Conservation (phyloP, 352 stramenopile species). For the Phytopythium helicoides region DNA sequence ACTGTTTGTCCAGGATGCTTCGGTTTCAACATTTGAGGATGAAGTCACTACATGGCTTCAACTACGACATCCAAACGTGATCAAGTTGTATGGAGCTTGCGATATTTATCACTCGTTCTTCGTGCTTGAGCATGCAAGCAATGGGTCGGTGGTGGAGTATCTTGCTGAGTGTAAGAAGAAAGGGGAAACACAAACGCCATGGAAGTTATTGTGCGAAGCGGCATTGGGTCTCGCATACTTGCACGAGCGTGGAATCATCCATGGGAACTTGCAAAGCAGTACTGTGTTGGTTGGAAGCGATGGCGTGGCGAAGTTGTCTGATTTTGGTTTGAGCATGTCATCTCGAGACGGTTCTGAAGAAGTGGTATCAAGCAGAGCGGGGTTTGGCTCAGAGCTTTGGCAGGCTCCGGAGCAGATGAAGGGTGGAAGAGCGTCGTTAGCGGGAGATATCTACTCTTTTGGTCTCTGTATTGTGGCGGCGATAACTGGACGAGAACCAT, state of each 20-base stretch:
- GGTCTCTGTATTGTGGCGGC: too few relatives aligned
- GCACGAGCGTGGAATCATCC: constrained; percentile 16
- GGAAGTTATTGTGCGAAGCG: constrained; percentile 16
- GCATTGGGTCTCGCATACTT: constrained; percentile 27
- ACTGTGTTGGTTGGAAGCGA: constrained; percentile 11
- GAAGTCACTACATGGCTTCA: constrained; percentile 13
- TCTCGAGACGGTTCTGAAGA: not conserved
- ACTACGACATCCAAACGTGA: constrained; percentile 14
- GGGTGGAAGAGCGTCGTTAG: too few relatives aligned
- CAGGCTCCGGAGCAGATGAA: too few relatives aligned
- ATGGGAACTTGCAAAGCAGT: constrained; percentile 10
- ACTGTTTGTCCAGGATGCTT: not conserved
- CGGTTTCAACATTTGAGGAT: not conserved
- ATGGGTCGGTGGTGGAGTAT: constrained; percentile 11
- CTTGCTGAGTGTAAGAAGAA: not conserved
- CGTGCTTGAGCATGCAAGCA: constrained; percentile 9
- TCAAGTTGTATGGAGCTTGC: constrained; percentile 14
- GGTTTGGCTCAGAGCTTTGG: not conserved
- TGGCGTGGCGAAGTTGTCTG: constrained; percentile 9
- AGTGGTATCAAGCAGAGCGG: not conserved
- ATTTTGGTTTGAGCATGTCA: constrained; percentile 3
- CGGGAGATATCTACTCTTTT: too few relatives aligned
- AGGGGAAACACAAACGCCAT: not conserved
- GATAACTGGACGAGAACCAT: too few relatives aligned
- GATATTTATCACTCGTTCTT: constrained; percentile 11